phyloP scores from a whole-genome alignment of 129 eudicot species.

The Logfia minima region DNA sequence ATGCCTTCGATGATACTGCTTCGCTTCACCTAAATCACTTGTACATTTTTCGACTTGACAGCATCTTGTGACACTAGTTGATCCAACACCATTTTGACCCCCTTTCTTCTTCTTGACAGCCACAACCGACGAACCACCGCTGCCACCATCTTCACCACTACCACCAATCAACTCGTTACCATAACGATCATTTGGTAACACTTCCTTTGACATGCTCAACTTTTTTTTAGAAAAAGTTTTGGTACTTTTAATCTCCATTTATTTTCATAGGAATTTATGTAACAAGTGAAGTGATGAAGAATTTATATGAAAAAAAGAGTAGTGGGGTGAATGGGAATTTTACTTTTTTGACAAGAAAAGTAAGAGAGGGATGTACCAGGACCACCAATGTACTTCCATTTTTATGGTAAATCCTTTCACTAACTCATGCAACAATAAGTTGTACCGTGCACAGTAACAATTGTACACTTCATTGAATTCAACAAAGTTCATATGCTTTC shows the following conservation, averaged over 20 bases:
- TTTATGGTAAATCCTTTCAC: conserved; percentile 15
- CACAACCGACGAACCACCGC: conserved; percentile 12
- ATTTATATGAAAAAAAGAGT: conserved; percentile 34
- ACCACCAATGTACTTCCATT: conserved; percentile 48
- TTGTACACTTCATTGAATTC: background rate
- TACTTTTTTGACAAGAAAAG: conserved; percentile 41
- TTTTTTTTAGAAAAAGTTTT: conserved; percentile 16
- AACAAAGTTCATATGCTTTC: conserved; percentile 18
- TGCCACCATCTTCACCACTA: conserved; percentile 14
- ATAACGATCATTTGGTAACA: conserved; percentile 7
- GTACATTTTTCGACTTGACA: conserved; percentile 71
- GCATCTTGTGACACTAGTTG: conserved; percentile 37
- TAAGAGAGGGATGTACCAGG: conserved; percentile 57
- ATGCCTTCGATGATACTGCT: conserved; percentile 69
- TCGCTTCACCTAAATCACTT: conserved; percentile 56
- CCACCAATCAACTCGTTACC: conserved; percentile 25
- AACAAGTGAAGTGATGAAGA: conserved; percentile 19
- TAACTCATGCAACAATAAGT: background rate
- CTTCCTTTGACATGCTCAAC: conserved; percentile 22
- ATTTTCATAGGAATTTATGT: conserved; percentile 2
- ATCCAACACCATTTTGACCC: conserved; percentile 20
- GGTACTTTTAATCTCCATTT: conserved; percentile 28
- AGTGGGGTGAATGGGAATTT: conserved; percentile 45
- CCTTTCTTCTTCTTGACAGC: conserved; percentile 31
- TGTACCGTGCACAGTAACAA: background rate